phyloP scores from a whole-genome alignment of 371 early-diverging fungal species.

The Apophysomyces sp. region DNA sequence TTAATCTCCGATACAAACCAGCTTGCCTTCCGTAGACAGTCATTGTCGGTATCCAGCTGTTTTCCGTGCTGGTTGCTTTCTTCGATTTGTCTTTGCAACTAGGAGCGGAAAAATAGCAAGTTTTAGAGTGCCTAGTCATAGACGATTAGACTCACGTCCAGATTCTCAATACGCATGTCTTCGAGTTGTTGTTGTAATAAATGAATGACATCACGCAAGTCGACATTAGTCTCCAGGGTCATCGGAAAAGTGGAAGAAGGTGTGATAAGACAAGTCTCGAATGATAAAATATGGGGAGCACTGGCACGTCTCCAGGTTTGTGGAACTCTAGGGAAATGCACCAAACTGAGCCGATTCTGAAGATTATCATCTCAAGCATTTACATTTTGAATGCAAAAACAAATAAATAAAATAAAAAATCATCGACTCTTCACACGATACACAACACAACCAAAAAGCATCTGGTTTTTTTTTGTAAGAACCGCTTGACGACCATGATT shows the following conservation, averaged over 20 bases:
- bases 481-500: no score
- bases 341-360: no score
- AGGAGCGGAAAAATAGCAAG: not conserved
- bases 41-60: slow-evolving; percentile 2
- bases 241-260: not conserved
- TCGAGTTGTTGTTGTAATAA: not conserved
- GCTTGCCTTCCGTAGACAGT: slow-evolving; percentile 4
- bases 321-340: not conserved
- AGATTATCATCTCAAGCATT: no score
- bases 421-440: no score
- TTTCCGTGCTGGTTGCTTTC: not conserved
- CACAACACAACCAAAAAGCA: no score
- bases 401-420: no score
- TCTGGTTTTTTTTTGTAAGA: no score
- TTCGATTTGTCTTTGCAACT: slow-evolving; percentile 2
- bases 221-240: not conserved
- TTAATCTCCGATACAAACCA: not conserved
- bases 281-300: not conserved
- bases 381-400: no score
- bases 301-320: not conserved
- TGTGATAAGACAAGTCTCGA: not conserved
- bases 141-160: not conserved
- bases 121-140: not conserved
- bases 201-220: not conserved
- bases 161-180: not conserved